These are phyloP conservation scores for Talaromyces wortmannii DNA, from an alignment of 495 filamentous ascomycete species.

Conservation along the genomic window DNA sequence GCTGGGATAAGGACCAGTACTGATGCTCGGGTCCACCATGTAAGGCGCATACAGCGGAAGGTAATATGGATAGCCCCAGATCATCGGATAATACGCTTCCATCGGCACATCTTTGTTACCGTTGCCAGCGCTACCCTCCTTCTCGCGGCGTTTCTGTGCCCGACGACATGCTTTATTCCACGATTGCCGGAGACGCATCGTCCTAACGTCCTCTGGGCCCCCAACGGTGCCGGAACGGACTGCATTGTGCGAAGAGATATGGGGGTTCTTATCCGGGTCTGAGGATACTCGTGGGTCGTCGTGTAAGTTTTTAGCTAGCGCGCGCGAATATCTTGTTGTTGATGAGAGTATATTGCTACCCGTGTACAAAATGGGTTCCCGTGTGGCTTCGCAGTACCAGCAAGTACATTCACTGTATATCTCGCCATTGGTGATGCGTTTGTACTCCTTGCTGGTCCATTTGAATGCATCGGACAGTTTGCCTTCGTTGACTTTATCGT, in stretches of 20 bases:
- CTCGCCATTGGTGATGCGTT: slow-evolving; percentile 49
- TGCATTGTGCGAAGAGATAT: slow-evolving; percentile 67
- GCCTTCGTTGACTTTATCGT: slow-evolving; percentile 74
- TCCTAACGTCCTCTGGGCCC: slow-evolving; percentile 13
- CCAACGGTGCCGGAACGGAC: slow-evolving; percentile 19
- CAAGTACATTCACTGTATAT: slow-evolving; percentile 81
- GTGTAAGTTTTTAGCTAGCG: slow-evolving; percentile 39
- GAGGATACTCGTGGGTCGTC: slow-evolving; percentile 49
- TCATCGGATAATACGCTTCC: slow-evolving; percentile 13
- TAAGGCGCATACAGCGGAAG: slow-evolving; percentile 47
- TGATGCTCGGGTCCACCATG: slow-evolving; percentile 37
- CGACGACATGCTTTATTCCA: slow-evolving; percentile 60
- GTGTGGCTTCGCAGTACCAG: slow-evolving; percentile 84
- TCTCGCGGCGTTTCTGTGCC: slow-evolving; percentile 51
- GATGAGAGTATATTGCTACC: background rate
- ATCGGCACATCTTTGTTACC: slow-evolving; percentile 21
- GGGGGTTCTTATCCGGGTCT: slow-evolving; percentile 53
- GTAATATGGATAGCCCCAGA: slow-evolving; percentile 39
- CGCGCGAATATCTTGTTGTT: slow-evolving; percentile 22
- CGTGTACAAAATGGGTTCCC: slow-evolving; percentile 46
- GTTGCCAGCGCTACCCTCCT: slow-evolving; percentile 30
- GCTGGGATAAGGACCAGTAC: slow-evolving; percentile 26
- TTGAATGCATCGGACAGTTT: slow-evolving; percentile 58
- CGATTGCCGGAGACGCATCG: slow-evolving; percentile 43
- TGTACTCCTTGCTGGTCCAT: slow-evolving; percentile 68